phyloP scores from a whole-genome alignment of 306 rosid species.

The Geum urbanum region DNA sequence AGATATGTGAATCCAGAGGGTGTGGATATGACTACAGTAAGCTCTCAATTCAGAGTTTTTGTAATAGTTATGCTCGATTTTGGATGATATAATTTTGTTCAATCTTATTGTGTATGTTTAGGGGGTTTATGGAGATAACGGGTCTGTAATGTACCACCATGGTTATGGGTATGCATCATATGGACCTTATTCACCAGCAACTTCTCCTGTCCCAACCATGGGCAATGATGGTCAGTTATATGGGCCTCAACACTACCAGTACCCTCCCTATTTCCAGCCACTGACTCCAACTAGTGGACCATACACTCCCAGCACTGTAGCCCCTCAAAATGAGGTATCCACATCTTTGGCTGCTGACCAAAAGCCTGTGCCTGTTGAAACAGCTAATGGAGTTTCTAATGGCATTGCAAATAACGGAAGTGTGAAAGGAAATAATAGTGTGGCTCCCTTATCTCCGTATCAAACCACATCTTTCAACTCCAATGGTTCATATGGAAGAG shows the following conservation, averaged over 20 bases:
- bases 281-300: conserved; percentile 75
- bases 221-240: conserved; percentile 91
- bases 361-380: conserved; percentile 60
- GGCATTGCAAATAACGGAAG: conserved; percentile 44
- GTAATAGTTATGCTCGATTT: not conserved
- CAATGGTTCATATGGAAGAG: conserved; percentile 43
- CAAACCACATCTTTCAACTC: conserved; percentile 38
- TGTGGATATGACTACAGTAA: conserved; percentile 78
- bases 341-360: conserved; percentile 68
- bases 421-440: conserved; percentile 50
- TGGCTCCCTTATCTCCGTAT: conserved; percentile 34
- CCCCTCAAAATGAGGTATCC: conserved; percentile 59
- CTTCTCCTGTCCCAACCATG: conserved; percentile 92
- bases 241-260: conserved; percentile 94
- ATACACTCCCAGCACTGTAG: conserved; percentile 41
- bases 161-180: conserved; percentile 90
- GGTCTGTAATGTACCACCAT: conserved; percentile 76
- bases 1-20: conserved; percentile 74
- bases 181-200: conserved; percentile 85
- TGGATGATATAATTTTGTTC: not conserved
- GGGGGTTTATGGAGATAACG: conserved; percentile 92
- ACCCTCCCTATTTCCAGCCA: conserved; percentile 88
- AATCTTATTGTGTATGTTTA: conserved; percentile 18
- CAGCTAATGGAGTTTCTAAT: conserved; percentile 60
- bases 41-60: conserved; percentile 2